Base-by-base conservation (phyloP, 2,329 filamentous ascomycete species). In the Epichloe coenophiala region DNA sequence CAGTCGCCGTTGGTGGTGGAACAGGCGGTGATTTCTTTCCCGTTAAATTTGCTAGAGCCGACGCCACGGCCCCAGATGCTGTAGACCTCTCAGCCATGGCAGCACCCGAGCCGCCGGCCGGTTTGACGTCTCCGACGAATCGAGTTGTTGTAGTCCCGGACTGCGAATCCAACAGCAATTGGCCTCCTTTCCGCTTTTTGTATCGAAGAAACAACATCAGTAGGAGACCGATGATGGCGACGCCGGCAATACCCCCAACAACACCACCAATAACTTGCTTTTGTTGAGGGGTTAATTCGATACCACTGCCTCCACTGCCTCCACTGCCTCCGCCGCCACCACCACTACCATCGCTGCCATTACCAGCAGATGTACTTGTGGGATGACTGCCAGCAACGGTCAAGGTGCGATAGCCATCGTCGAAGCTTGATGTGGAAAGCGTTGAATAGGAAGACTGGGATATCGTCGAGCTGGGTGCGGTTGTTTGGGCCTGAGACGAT, bases 231-330 rank as follows among this genome's bases (percentile, higher is more conserved):
- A 84, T 61, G 44, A 83, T 66, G 12, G 78, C 78, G 2, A 77
- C 63, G 17, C 79, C 80, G 15, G 80, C 79, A 35, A 84, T 61
- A 40, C 75, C 71, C 21, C 78, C 78, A 17, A 81, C 67, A 1
- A 81, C 75, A 35, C 78, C 72, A 1, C 77, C 78, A 7, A 78
- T 76, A 31, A 81, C 61, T 51, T 65, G 64, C 53, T 66, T 67
- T 48, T 68, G 60, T 47, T 65, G 60, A 1, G 60, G 54, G 2
- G 66, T 59, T 19, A 68, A 56, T 5, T 56, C 55, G 5, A 52
- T 52, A 48, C 53, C 53, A 15, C 58, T 12, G 43, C n/a, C 33
- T 19, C 12, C 21, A 3, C 35, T 17, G 27, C 42, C 2, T 27
- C 27, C 27, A 27, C 7, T 27, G 27, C 27, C 27, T 12, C 11